These are phyloP conservation scores for Daldinia loculata DNA, from an alignment of 495 filamentous ascomycete genomes.

Conservation along the genomic window DNA sequence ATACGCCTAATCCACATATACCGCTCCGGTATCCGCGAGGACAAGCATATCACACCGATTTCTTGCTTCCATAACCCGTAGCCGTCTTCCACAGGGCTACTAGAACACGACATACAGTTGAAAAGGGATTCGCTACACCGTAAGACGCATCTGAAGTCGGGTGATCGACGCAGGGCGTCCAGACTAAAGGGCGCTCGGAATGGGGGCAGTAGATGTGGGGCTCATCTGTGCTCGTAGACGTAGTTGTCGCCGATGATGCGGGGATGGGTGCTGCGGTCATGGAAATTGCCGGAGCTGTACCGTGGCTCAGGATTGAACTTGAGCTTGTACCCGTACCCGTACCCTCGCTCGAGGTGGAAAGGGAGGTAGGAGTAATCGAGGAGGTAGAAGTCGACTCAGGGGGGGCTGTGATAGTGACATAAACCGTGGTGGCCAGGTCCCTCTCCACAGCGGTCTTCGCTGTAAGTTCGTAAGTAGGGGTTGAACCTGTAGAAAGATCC, in stretches of 20 bases:
- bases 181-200: neutral
- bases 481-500: neutral
- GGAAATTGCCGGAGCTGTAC: neutral
- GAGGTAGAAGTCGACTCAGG: neutral
- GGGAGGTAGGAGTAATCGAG: neutral
- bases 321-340: neutral
- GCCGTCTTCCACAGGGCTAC: conserved; percentile 6
- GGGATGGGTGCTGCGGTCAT: neutral
- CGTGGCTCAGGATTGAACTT: neutral
- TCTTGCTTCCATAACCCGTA: neutral
- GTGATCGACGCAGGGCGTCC: conserved; percentile 21
- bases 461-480: neutral
- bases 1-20: neutral
- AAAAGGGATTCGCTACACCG: neutral
- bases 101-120: neutral
- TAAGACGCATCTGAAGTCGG: neutral
- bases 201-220: conserved; percentile 12
- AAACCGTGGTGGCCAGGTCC: neutral
- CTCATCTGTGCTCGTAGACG: neutral
- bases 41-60: neutral
- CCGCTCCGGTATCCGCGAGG: neutral
- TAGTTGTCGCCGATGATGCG: neutral
- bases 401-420: conserved; percentile 5
- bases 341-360: neutral
- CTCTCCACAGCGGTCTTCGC: neutral